Evolutionary conservation across 345 rosid genomes (phyloP), one percentile per base, ranked within the genome.

Genomic region (Melastoma malabathricum): DNA sequence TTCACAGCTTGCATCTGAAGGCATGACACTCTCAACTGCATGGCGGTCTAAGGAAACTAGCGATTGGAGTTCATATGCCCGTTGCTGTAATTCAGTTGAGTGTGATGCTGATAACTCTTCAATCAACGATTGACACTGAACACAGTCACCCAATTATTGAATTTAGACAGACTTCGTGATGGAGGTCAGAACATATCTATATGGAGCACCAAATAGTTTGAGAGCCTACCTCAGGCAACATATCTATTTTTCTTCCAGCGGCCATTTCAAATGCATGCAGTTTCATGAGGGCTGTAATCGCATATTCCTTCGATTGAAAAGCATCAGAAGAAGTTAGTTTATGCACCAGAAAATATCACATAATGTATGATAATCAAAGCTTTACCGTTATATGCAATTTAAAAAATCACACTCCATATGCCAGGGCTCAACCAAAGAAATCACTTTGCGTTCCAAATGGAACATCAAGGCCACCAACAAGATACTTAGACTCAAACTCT

Each of bases 61-160:
- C 47, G 89, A 81, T 70, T 87, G 90, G 56, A 92, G 83, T 74
- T 92, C 98, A 66, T 92, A 92, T 6, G 97, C 97, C 59, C 95
- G 96, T 64, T 92, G 98, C 81, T 92, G 98, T 68, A 92, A 68
- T 71, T 92, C 98, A 55, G 97, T 81, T 57, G 97, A 92, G 72
- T 87, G 93, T 63, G 98, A 87, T 63, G 88, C 95, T 57, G 82
- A 69, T 60, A 81, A 69, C 69, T 84, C 97, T 70, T 87, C 98
- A 44, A 82, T 73, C 69, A 92, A 68, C 31, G 97, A 75, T 64
- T 92, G 97, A 60, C 90, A 92, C 97, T 92, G 77, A 73, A 80
- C 15, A 25, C 55, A 57, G 63, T 19, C 20, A 48, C 14, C 15
- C 51, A 48, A 25, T 0, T 25, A n/a, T 12, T 1, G 25, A 48